Conservation (phyloP, 106 monocot species). For the Platanthera guangdongensis region DNA sequence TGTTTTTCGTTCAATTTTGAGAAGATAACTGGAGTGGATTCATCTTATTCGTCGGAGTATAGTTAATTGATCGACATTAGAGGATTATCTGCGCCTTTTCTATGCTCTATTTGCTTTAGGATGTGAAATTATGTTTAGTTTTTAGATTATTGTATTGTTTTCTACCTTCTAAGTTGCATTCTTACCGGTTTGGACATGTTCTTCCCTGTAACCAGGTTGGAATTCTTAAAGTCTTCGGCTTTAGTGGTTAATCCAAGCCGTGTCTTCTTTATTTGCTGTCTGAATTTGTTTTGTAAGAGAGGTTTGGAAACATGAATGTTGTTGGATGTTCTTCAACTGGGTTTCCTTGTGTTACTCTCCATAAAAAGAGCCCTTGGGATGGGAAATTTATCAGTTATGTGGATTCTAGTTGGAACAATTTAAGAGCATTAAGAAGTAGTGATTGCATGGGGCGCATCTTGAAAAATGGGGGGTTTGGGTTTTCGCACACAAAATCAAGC, state of each 20-base stretch:
- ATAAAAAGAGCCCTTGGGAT: slow-evolving; percentile 10
- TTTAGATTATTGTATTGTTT: neutral
- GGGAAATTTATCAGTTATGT: slow-evolving; percentile 10
- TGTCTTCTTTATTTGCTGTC: neutral
- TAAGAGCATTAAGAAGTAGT: slow-evolving; percentile 24
- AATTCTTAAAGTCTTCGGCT: neutral
- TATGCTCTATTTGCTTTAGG: neutral
- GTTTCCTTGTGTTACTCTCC: slow-evolving; percentile 15
- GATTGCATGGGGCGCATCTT: slow-evolving; percentile 26
- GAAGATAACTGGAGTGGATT: neutral
- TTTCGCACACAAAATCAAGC: slow-evolving; percentile 2
- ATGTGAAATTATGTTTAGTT: neutral
- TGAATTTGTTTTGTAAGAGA: neutral
- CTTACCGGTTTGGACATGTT: neutral
- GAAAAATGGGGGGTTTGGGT: slow-evolving; percentile 4
- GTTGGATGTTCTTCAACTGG: slow-evolving; percentile 27
- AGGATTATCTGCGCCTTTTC: neutral
- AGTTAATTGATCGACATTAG: neutral
- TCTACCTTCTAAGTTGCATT: neutral
- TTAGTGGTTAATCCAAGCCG: no score
- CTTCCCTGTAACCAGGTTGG: neutral
- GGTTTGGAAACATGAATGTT: slow-evolving; percentile 17
- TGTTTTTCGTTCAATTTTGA: neutral
- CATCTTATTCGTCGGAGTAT: neutral
- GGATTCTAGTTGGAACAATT: slow-evolving; percentile 8